Evolutionary conservation across 495 filamentous ascomycete genomes (phyloP), one percentile per base, ranked within the genome.

Genomic region (Trichoderma reesei): DNA sequence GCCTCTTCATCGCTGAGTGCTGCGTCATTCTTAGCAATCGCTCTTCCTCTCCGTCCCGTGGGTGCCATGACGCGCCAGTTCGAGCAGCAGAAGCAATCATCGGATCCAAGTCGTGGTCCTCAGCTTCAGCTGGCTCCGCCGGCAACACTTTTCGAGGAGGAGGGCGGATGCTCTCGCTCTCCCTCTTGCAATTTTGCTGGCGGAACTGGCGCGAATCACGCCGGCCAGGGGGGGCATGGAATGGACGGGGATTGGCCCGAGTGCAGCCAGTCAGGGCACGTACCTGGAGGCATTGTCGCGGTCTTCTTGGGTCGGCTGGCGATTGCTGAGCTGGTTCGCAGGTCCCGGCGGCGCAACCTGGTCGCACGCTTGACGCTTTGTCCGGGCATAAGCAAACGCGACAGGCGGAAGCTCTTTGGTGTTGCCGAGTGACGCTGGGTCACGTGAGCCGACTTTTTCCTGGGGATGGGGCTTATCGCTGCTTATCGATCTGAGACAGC

Each of bases 1-100:
- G 66, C 60, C 34, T 78, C 75, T n/a, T 77, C 72, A 67, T 78
- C 74, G 69, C 75, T 79, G 6, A 78, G 70, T 72, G 67, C 60
- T 68, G 34, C 1, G 7, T 13, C 8, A 5, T 63, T 41, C 41
- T 46, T 41, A 42, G 61, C 18, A n/a, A 6, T 5, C 3, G 26
- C n/a, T 14, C 41, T 46, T 34, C 37, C 39, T 41, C 31, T 46
- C 7, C 0, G 33, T 34, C 37, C 39, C 31, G n/a, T 46, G 16
- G 2, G 59, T 13, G 59, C 59, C 59, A 61, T 61, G 33, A 4
- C 33, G 59, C 8, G 31, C 34, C 7, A 56, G 10, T 13, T 8
- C 33, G 59, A 13, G 41, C 34, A 10, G 5, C 10, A 3, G 41
- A 38, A 39, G 14, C 31, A 18, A 14, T 16, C 16, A 61, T n/a